Evolutionary conservation across 768 basidiomycete species (phyloP), one percentile per base, ranked within the genome.

Genomic region (Boletus tomentosulus): DNA sequence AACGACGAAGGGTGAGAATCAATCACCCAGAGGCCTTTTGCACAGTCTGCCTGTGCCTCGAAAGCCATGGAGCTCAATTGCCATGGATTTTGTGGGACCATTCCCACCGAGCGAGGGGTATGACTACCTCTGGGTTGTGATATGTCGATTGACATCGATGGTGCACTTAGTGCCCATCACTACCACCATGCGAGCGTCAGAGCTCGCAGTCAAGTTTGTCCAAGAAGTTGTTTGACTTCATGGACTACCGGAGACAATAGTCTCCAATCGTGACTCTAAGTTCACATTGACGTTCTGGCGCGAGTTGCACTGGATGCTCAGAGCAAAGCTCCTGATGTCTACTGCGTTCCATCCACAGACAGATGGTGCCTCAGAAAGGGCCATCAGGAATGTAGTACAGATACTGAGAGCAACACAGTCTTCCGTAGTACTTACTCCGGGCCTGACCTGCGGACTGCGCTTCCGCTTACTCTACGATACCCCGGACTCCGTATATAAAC

Each of bases 221-320:
- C 50, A 61, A 9, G n/a, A 55, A 6, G 54, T 71, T 3, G 66
- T 66, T 25, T 61, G 59, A 22, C 51, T 61, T 2, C 68, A 73
- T 59, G 71, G 73, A 3, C 27, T 72, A 1, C 74, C 68, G 0
- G 39, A 56, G 12, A 10, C 16, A 0, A 65, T 76, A n/a, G 54
- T 65, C 24, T 57, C 50, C 15, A 68, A 74, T 41, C 45, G 65
- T 8, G 71, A 69, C 39, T 44, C 62, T 1, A 56, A 64, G 12
- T 73, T 73, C 54, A 73, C 66, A 4, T 63, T 58, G 2, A 25
- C 6, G 1, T 72, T 73, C 43, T 62, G 57, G 61, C 22, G n/a
- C 6, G 37, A 54, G 8, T 48, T 63, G 2, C 56, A 59, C 46
- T 3, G 46, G 4, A 45, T 62, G 12, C 54, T 59, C 1, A 59